phyloP scores from a whole-genome alignment of 148 eudicot genomes.

The Spergularia marina region DNA sequence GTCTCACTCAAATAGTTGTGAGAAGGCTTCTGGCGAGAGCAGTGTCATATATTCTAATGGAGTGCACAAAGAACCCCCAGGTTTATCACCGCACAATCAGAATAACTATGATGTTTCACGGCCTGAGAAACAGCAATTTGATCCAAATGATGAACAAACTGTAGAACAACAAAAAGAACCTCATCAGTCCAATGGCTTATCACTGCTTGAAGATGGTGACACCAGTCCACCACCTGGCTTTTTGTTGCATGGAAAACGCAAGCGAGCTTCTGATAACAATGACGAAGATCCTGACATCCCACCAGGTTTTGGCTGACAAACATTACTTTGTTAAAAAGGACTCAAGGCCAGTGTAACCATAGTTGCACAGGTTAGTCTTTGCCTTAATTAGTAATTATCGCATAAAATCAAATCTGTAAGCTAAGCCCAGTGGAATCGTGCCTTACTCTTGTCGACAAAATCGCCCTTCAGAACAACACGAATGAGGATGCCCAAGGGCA shows the following conservation, averaged over 20 bases:
- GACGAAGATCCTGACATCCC: slow-evolving; percentile 86
- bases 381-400: too few relatives aligned
- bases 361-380: too few relatives aligned
- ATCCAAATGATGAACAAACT: slow-evolving; percentile 23
- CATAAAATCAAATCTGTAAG: too few relatives aligned
- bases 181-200: slow-evolving; percentile 14
- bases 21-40: too few relatives aligned
- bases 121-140: slow-evolving; percentile 24
- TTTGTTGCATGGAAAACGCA: slow-evolving; percentile 27
- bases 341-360: background rate
- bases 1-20: background rate
- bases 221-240: slow-evolving; percentile 45
- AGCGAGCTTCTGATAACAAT: slow-evolving; percentile 31
- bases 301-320: slow-evolving; percentile 74
- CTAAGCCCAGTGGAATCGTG: too few relatives aligned
- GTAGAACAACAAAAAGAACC: slow-evolving; percentile 27
- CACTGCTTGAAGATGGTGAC: slow-evolving; percentile 23
- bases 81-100: slow-evolving; percentile 37
- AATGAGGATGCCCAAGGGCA: too few relatives aligned
- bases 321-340: background rate
- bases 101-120: slow-evolving; percentile 20
- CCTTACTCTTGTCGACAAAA: too few relatives aligned
- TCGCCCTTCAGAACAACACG: too few relatives aligned
- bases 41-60: slow-evolving; percentile 16
- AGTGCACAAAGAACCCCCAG: slow-evolving; percentile 45